Evolutionary conservation across 495 filamentous ascomycete species (phyloP), one percentile per base, ranked within the genome.

Genomic region (Aspergillus nanangensis): DNA sequence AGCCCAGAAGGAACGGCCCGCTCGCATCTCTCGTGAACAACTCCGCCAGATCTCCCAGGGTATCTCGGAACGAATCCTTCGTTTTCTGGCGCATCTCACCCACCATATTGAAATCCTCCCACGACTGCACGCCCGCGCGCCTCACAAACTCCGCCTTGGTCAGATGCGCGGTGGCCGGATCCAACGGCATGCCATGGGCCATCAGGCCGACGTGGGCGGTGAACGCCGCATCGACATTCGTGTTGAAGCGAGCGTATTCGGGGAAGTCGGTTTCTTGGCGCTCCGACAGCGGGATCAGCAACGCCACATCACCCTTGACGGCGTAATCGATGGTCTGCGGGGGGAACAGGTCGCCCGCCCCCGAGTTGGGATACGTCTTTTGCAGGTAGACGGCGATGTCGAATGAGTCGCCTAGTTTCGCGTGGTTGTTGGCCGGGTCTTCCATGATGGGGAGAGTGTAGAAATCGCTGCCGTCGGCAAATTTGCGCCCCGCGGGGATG

Each of bases 301-400:
- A 17, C 2, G 41, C 35, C 3, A 33, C 4, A 13, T 58, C 49
- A 1, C 32, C 24, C 5, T 0, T 34, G 45, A 53, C 52, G 13
- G 22, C 54, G 5, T 54, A 63, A n/a, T 65, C 58, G 1, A 66
- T 55, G 8, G 52, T 50, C 40, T 69, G 67, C 0, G 53, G 41
- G 3, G 70, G 70, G 57, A 76, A 70, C 7, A 77, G 62, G 45
- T 67, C 51, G 2, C 53, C 58, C 11, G 58, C 56, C 8, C 66
- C 55, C 15, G 70, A 48, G 19, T 71, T 60, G 0, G 67, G 63
- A 50, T 76, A 79, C 11, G 48, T 72, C 20, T 66, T 53, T 22
- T 85, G 62, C 8, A 85, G 59, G 61, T 85, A 71, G 31, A 70
- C 49, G 25, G 81, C 76, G 50, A 84, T 82, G 35, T 83, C 76